Conservation (phyloP, 352 stramenopile genomes). For the Phytophthora rubi region DNA sequence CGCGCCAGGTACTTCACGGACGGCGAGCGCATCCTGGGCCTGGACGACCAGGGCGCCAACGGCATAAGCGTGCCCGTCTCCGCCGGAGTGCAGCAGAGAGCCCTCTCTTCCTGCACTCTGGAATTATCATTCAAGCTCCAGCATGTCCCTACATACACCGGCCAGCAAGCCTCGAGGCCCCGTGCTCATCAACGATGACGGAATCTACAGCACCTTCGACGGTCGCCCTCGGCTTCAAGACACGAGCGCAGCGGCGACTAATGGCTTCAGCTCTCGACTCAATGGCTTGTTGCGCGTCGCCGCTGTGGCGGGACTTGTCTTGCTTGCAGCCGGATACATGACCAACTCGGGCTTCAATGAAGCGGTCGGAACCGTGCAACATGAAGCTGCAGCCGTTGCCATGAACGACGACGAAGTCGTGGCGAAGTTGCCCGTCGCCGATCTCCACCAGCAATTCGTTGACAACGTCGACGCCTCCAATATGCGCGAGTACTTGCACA, state of each 20-base stretch:
- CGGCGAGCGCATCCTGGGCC: too few species aligned
- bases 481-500: conserved; percentile 57
- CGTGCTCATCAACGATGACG: conserved; percentile 27
- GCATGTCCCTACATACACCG: conserved; percentile 10
- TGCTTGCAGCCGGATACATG: conserved; percentile 22
- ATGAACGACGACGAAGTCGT: not conserved
- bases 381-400: not conserved
- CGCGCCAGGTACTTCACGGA: too few species aligned
- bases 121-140: not conserved
- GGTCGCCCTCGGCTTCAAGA: conserved; percentile 8
- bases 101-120: conserved; percentile 11
- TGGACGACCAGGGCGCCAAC: too few species aligned
- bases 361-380: not conserved
- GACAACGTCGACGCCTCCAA: conserved; percentile 25
- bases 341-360: conserved; percentile 6
- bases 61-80: too few species aligned
- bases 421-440: not conserved
- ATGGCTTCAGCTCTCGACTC: conserved; percentile 5
- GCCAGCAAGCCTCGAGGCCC: conserved; percentile 18
- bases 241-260: not conserved
- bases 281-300: conserved; percentile 13
- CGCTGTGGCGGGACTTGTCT: conserved; percentile 12
- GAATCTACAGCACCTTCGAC: conserved; percentile 36
- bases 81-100: not conserved
- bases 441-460: conserved; percentile 34